These are phyloP conservation scores for Crithidia fasciculata DNA, from an alignment of 208 protist genomes.

Conservation along the genomic window DNA sequence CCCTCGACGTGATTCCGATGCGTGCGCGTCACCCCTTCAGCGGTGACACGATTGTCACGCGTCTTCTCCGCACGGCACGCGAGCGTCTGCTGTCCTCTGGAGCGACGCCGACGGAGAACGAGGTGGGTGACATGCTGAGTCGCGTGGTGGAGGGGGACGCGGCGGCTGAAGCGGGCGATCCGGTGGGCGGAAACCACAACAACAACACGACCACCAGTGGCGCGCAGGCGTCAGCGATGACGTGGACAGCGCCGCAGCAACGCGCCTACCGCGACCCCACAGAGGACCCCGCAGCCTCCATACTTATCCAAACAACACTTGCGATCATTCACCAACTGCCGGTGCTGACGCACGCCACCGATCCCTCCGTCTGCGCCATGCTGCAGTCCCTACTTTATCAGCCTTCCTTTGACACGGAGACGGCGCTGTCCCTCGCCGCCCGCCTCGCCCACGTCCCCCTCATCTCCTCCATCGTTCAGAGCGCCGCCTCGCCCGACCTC, in stretches of 20 bases:
- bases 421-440: conserved; percentile 66
- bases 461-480: conserved; percentile 37
- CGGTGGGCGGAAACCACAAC: not conserved
- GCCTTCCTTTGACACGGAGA: conserved; percentile 51
- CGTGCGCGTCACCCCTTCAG: conserved; percentile 28
- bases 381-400: conserved; percentile 36
- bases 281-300: conserved; percentile 34
- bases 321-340: conserved; percentile 20
- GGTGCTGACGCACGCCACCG: not conserved
- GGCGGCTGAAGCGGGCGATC: not conserved
- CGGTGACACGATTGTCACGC: conserved; percentile 28
- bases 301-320: conserved; percentile 31
- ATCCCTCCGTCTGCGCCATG: not conserved
- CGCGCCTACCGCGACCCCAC: conserved; percentile 34
- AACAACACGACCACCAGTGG: not conserved
- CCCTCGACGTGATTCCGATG: conserved; percentile 13
- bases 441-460: conserved; percentile 57
- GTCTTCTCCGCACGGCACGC: conserved; percentile 30
- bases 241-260: not conserved
- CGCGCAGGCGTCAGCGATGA: not conserved
- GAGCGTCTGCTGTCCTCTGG: conserved; percentile 24
- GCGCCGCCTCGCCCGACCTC: conserved; percentile 4
- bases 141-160: conserved; percentile 18
- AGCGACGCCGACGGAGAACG: conserved; percentile 15
- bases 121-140: conserved; percentile 20